Base-by-base conservation (phyloP, 352 stramenopile species). In the Globisporangium middletonii region DNA sequence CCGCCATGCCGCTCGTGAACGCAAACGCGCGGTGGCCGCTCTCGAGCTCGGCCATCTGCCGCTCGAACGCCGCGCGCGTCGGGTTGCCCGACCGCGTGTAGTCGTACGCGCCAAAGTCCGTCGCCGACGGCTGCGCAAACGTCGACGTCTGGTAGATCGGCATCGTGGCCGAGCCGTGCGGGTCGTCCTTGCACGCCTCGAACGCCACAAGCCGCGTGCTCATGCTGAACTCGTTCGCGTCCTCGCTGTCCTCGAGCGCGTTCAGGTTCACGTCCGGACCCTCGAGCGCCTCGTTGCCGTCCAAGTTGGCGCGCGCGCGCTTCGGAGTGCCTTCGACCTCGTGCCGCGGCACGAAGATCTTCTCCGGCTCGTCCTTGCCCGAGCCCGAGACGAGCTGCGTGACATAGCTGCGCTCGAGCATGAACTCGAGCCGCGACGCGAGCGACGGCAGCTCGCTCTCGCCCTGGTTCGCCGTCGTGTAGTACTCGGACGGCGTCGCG, bases 1-100 rank as follows among this genome's bases (percentile, higher is more conserved):
- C 96, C 12, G 95, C 95, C 94, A 99, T 98, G 57, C 96, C 96
- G 27, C 89, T 98, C 0, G 94, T 95, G 66, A 97, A 97, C 18
- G 88, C 88, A 57, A 97, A 96, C 18, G 80, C 84, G 44, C 72
- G 75, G 65, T 88, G 83, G 53, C 83, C 77, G 46, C 66, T 60
- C 57, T 90, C 77, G 7, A 95, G 62, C 60, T 87, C 83, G 6
- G 93, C 93, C 71, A 98, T 92, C 55, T 95, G 87, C 38, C 80
- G 81, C 80, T 98, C 93, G 59, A 98, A 85, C 7, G 89, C 90
- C 2, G 86, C 89, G 57, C 92, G 86, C 16, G 94, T 98, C 1
- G 95, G 92, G 77, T 98, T 98, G 37, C 84, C 88, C 46, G 88
- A 97, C 50, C 96, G 75, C 37, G 88, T 96, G 73, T 98, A 98